Conservation (phyloP, 225 moss, liverwort and hornwort genomes). For the Neckera pumila region DNA sequence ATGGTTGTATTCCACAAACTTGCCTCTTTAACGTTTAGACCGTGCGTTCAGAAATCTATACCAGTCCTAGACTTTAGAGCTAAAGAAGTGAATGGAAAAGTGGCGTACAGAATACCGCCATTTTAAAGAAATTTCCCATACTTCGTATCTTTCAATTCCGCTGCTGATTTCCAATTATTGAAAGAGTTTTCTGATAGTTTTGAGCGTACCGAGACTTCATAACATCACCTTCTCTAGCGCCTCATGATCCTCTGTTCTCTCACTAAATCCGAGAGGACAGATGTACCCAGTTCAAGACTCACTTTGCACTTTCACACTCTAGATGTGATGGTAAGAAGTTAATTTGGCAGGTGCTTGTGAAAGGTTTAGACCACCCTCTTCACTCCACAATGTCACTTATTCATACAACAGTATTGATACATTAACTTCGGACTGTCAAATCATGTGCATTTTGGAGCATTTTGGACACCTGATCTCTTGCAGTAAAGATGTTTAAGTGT, state of each 20-base stretch:
- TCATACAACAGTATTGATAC: background rate
- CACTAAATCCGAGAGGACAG: background rate
- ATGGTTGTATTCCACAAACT: no score
- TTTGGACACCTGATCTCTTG: no score
- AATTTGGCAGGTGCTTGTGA: background rate
- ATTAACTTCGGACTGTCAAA: background rate
- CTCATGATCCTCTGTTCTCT: background rate
- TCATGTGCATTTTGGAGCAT: background rate
- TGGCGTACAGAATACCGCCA: no score
- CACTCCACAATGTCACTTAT: background rate
- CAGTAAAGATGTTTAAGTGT: background rate
- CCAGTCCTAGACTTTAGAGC: no score
- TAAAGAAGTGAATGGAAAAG: no score
- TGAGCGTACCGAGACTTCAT: background rate
- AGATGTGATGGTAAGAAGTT: background rate
- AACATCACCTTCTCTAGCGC: background rate
- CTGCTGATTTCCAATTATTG: background rate
- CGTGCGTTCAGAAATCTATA: no score
- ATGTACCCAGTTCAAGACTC: background rate
- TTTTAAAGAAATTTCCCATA: no score
- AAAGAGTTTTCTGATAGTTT: background rate
- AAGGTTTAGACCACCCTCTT: background rate
- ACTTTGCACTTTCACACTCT: background rate
- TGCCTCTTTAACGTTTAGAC: no score
- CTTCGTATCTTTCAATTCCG: no score